Evolutionary conservation across 495 filamentous ascomycete genomes (phyloP).

Genomic region (Xylaria intraflava): DNA sequence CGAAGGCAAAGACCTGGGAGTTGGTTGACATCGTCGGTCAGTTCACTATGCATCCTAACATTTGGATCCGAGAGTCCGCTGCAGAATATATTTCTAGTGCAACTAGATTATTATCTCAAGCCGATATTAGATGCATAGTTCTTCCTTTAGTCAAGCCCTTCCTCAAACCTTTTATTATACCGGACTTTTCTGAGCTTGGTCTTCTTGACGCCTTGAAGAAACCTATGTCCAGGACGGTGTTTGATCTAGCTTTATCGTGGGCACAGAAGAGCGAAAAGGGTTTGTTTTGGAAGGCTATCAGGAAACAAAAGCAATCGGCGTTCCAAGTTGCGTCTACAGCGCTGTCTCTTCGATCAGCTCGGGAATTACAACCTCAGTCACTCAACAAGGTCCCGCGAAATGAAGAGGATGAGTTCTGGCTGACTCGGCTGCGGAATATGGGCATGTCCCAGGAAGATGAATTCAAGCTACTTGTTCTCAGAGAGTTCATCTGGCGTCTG

Average conservation of each 20-base stretch:
- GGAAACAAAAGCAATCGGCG: conserved; percentile 50
- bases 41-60: conserved; percentile 87
- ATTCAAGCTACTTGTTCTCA: conserved; percentile 75
- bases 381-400: conserved; percentile 56
- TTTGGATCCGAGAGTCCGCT: conserved; percentile 90
- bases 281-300: conserved; percentile 73
- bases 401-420: conserved; percentile 96
- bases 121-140: conserved; percentile 78
- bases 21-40: conserved; percentile 71
- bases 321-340: conserved; percentile 56
- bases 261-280: conserved; percentile 72
- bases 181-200: conserved; percentile 59
- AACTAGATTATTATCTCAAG: conserved; percentile 67
- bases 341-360: conserved; percentile 26
- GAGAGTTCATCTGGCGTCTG: conserved; percentile 88
- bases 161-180: conserved; percentile 59
- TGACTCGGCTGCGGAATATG: conserved; percentile 72
- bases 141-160: conserved; percentile 73
- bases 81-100: conserved; percentile 73
- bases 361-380: conserved; percentile 26
- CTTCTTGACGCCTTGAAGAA: conserved; percentile 80
- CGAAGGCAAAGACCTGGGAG: conserved; percentile 79
- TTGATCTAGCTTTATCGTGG: conserved; percentile 84
- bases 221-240: conserved; percentile 68
- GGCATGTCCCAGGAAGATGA: conserved; percentile 84